Percentiles rank a stretch among this genome's conserved stretches.
Conservation (phyloP, 495 filamentous ascomycete genomes). For the Xylaria cubensis region DNA sequence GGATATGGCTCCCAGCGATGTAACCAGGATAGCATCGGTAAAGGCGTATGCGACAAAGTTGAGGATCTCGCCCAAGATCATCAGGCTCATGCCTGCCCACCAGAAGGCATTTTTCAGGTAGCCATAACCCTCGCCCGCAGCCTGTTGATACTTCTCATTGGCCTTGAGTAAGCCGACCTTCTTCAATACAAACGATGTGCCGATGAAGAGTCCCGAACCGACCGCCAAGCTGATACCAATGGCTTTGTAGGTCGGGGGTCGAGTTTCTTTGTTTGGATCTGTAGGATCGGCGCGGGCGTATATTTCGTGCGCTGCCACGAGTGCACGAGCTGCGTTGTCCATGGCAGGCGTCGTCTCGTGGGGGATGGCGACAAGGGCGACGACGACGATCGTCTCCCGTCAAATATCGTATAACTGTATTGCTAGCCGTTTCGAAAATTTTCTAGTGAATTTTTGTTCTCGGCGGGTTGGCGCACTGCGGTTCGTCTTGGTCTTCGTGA, state of each 20-base stretch:
- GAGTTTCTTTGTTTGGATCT: conserved; percentile 33
- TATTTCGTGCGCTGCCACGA: conserved; percentile 49
- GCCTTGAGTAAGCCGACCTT: conserved; percentile 90
- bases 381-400: conserved; percentile 16
- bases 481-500: not conserved
- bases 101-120: conserved; percentile 96
- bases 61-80: conserved; percentile 96
- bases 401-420: not conserved
- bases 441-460: not conserved
- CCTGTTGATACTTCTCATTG: conserved; percentile 96
- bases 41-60: conserved; percentile 98
- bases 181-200: conserved; percentile 93
- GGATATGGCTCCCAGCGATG: conserved; percentile 90
- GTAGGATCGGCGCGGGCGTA: conserved; percentile 43
- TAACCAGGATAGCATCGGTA: conserved; percentile 95
- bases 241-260: conserved; percentile 73
- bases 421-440: not conserved
- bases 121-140: conserved; percentile 95
- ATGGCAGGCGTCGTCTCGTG: conserved; percentile 36
- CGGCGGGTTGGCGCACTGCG: not conserved
- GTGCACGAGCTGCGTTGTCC: conserved; percentile 48
- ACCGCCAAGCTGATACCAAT: conserved; percentile 88
- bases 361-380: conserved; percentile 3
- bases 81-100: conserved; percentile 96
- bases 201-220: conserved; percentile 91